A percentile compares a stretch with the other conserved stretches of the same genome.
phyloP scores from a whole-genome alignment of 352 stramenopile genomes.

The Phytophthora pinifolia region DNA sequence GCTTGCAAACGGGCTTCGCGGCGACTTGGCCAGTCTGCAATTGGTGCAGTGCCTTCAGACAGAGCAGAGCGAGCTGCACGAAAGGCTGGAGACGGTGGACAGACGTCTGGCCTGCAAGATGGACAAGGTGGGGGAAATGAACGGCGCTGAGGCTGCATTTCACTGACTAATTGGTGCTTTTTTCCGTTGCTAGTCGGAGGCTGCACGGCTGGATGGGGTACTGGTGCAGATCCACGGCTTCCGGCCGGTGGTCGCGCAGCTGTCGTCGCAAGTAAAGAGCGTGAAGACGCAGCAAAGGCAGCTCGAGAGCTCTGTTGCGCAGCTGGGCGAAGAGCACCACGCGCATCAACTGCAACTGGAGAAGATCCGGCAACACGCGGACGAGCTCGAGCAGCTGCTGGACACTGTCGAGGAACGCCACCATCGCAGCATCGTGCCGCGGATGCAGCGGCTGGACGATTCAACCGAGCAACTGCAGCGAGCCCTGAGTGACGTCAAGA shows the following conservation, averaged over 20 bases:
- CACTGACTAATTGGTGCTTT: slow-evolving; percentile 3
- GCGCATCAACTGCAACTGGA: slow-evolving; percentile 12
- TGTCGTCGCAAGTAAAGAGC: slow-evolving; percentile 27
- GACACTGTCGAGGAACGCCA: slow-evolving; percentile 18
- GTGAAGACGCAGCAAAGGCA: slow-evolving; percentile 18
- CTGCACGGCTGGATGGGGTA: slow-evolving; percentile 43
- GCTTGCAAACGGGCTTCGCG: slow-evolving; percentile 26
- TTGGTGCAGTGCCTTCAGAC: slow-evolving; percentile 43
- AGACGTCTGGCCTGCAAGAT: slow-evolving; percentile 50
- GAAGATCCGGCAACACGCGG: slow-evolving; percentile 16
- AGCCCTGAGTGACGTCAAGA: slow-evolving; percentile 16
- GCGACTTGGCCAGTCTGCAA: slow-evolving; percentile 36
- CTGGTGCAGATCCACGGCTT: slow-evolving; percentile 62
- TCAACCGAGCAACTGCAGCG: slow-evolving; percentile 23
- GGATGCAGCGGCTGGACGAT: slow-evolving; percentile 18
- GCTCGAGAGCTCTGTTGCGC: slow-evolving; percentile 8
- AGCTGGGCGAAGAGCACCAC: slow-evolving; percentile 5
- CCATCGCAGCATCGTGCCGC: slow-evolving; percentile 10
- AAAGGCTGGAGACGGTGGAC: slow-evolving; percentile 44
- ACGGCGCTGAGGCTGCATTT: neutral
- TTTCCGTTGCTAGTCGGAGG: slow-evolving; percentile 39
- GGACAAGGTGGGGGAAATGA: slow-evolving; percentile 48
- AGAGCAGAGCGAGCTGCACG: slow-evolving; percentile 48
- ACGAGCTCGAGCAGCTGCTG: slow-evolving; percentile 20
- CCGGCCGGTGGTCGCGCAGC: slow-evolving; percentile 33